Base-by-base conservation (phyloP, 2,329 filamentous ascomycete species). In the Sporothrix inflata region DNA sequence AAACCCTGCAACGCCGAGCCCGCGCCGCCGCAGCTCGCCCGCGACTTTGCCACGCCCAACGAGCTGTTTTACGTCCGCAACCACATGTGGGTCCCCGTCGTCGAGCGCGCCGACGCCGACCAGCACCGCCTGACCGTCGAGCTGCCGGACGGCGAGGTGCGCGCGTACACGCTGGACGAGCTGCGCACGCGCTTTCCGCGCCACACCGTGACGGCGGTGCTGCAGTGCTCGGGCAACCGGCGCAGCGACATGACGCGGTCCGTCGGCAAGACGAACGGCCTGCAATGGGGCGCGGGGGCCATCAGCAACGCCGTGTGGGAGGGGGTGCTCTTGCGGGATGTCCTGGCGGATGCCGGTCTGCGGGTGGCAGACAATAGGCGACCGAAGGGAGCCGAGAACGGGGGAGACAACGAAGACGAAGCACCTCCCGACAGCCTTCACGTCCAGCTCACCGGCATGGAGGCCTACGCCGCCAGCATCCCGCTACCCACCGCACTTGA, bases 1-100 rank as follows among this genome's bases (percentile, higher is more conserved):
- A 86, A 86, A 75, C 89, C 89, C 3, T 85, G 87, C 74, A 91
- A 91, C 77, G 88, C 89, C 1, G 89, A 91, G 76, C 88, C 88
- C 0, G 88, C 88, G 0, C 79, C 78, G 0, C 80, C 82, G 2
- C 82, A 82, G 45, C 82, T 90, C 34, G 80, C 80, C 21, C 79
- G 81, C 14, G 79, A 83, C 1, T 90, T 88, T 76, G 79, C 86
- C 49, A 90, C 88, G 0, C 86, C 86, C 3, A 86, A 85, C 55
- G 81, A 84, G 40, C 80, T 88, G 0, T 89, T 89, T 78, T 90
- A 89, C 76, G 85, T 89, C 16, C 84, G 88, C 24, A 88, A 90
- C 75, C 88, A 90, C 79, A 88, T 90, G 82, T 90, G 88, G 88
- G 88, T 90, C 53, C 88, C 88, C 8, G 63, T 53, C 3, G 72